Percentiles rank a stretch among this genome's conserved stretches.
Evolutionary conservation across 306 rosid species (phyloP).

Genomic region (Citrullus mucosospermus): DNA sequence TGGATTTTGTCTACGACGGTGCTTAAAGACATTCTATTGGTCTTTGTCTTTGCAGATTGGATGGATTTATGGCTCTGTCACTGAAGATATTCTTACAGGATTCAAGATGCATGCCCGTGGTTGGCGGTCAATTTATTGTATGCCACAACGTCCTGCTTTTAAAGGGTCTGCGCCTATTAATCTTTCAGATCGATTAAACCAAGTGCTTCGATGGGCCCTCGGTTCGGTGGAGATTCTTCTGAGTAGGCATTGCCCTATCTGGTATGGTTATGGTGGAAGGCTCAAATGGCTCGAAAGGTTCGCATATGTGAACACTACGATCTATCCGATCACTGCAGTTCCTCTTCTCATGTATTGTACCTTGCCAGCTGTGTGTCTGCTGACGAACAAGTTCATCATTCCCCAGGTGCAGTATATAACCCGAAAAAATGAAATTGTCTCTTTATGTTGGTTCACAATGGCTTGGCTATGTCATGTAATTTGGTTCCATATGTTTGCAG

Average conservation of each 20-base stretch:
- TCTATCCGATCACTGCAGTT: constrained; percentile 79
- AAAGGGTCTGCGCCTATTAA: constrained; percentile 97
- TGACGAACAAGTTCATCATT: constrained; percentile 92
- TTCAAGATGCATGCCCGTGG: constrained; percentile 99
- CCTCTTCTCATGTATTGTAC: constrained; percentile 92
- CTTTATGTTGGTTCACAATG: neutral
- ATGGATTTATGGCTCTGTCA: constrained; percentile 97
- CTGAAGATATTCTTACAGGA: constrained; percentile 98
- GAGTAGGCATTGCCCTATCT: constrained; percentile 90
- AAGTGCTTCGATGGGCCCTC: constrained; percentile 95
- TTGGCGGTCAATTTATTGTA: constrained; percentile 94
- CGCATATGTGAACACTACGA: constrained; percentile 90
- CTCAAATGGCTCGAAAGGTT: constrained; percentile 93
- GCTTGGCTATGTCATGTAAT: neutral
- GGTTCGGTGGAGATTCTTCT: constrained; percentile 95
- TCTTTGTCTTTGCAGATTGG: constrained; percentile 48
- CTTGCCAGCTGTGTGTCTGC: constrained; percentile 90
- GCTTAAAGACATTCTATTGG: neutral
- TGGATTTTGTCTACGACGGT: neutral
- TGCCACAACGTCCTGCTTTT: constrained; percentile 80
- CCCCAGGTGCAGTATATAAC: constrained; percentile 65
- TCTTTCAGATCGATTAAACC: constrained; percentile 96
- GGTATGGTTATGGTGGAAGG: constrained; percentile 95
- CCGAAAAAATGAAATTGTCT: neutral
- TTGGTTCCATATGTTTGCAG: constrained; percentile 31